A percentile compares a stretch with the other conserved stretches of the same genome.
These are phyloP conservation scores for Rutstroemia sydowiana DNA, from an alignment of 2,329 filamentous ascomycete species.

Conservation along the genomic window DNA sequence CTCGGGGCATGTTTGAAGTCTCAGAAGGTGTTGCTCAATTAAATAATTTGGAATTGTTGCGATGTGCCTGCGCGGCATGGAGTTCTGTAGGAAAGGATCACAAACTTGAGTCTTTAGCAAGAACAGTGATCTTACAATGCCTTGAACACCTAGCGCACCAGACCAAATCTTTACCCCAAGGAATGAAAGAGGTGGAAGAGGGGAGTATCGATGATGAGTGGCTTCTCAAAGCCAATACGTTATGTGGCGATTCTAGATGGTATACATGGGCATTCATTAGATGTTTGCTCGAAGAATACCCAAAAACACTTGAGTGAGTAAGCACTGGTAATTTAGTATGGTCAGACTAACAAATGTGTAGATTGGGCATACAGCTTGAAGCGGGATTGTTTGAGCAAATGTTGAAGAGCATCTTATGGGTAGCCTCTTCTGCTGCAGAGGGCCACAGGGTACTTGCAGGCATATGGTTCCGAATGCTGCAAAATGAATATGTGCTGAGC, in stretches of 20 bases:
- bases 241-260: conserved; percentile 17
- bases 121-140: conserved; percentile 13
- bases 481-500: conserved; percentile 6
- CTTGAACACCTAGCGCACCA: conserved; percentile 14
- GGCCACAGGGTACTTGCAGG: not conserved
- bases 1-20: not conserved
- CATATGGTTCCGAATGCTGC: not conserved
- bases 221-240: conserved; percentile 8
- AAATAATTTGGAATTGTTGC: conserved; percentile 21
- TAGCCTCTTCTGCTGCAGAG: conserved; percentile 18
- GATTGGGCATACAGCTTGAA: conserved; percentile 16
- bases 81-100: conserved; percentile 13
- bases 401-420: conserved; percentile 23
- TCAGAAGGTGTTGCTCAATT: conserved; percentile 7
- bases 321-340: not conserved
- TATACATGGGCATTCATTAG: conserved; percentile 17
- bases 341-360: conserved; percentile 13
- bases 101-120: conserved; percentile 11
- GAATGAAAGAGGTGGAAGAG: conserved; percentile 5
- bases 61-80: conserved; percentile 24
- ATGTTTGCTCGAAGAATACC: conserved; percentile 25
- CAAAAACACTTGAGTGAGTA: conserved; percentile 22
- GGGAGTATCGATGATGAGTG: not conserved
- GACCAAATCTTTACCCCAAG: conserved; percentile 8
- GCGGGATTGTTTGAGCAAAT: conserved; percentile 13